phyloP scores from a whole-genome alignment of 2,329 filamentous ascomycete genomes.

The Monosporascus sp. region DNA sequence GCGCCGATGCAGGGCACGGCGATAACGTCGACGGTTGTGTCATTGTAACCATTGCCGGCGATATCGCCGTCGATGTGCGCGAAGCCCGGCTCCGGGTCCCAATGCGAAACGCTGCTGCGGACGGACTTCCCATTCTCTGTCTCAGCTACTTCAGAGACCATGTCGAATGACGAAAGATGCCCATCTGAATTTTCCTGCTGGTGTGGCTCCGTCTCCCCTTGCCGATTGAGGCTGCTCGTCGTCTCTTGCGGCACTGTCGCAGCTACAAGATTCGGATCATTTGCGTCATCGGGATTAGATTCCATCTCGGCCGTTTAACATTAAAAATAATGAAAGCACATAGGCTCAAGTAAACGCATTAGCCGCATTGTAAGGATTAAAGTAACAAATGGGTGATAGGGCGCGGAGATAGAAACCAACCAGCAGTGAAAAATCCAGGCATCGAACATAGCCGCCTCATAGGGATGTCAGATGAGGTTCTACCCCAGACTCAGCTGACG shows the following conservation, averaged over 20 bases:
- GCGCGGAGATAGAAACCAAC: neutral
- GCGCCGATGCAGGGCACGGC: constrained; percentile 50
- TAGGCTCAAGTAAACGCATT: neutral
- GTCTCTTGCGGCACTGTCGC: constrained; percentile 6
- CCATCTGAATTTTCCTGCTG: neutral
- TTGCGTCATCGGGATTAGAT: neutral
- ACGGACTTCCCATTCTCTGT: constrained; percentile 13
- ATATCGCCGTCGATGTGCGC: constrained; percentile 39
- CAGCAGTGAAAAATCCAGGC: neutral
- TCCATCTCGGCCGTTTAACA: constrained; percentile 1
- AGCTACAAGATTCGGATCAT: neutral
- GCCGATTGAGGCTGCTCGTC: neutral
- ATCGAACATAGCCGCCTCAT: neutral
- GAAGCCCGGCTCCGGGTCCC: constrained; percentile 33
- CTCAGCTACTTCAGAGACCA: neutral
- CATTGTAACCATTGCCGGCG: constrained; percentile 40
- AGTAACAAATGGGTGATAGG: neutral
- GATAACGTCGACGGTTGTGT: constrained; percentile 49
- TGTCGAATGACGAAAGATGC: neutral
- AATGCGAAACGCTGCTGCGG: constrained; percentile 23
- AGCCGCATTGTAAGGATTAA: neutral
- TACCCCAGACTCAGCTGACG: neutral
- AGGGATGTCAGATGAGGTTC: neutral
- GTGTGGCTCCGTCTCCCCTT: neutral
- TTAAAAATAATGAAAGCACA: neutral